Conservation (phyloP, 352 stramenopile genomes). For the Phytophthora megakarya region DNA sequence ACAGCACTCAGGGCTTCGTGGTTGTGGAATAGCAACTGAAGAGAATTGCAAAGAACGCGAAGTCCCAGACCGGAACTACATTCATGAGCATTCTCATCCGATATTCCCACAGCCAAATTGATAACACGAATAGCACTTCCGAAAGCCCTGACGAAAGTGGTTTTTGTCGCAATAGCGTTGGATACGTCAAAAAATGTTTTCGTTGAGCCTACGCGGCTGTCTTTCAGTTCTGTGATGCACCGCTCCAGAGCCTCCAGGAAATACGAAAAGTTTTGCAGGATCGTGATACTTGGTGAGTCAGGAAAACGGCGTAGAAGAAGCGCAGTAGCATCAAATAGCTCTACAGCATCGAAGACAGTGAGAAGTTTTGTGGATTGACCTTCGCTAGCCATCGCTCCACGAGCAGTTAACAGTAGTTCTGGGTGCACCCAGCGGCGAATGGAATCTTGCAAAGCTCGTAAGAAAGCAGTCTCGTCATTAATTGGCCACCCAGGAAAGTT, state of each 20-base stretch:
- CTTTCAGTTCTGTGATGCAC: slow-evolving; percentile 77
- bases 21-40: slow-evolving; percentile 81
- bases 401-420: slow-evolving; percentile 44
- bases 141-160: slow-evolving; percentile 67
- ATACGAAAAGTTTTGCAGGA: slow-evolving; percentile 67
- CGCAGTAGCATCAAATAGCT: slow-evolving; percentile 73
- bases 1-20: slow-evolving; percentile 57
- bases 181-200: slow-evolving; percentile 60
- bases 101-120: slow-evolving; percentile 73
- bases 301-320: slow-evolving; percentile 78
- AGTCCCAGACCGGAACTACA: slow-evolving; percentile 77
- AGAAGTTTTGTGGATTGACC: slow-evolving; percentile 65
- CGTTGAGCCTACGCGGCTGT: slow-evolving; percentile 45
- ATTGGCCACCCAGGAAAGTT: slow-evolving; percentile 90
- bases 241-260: slow-evolving; percentile 80
- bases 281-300: slow-evolving; percentile 63
- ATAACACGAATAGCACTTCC: slow-evolving; percentile 77
- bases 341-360: slow-evolving; percentile 69
- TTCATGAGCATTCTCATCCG: slow-evolving; percentile 75
- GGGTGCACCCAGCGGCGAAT: slow-evolving; percentile 82
- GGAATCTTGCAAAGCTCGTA: slow-evolving; percentile 74
- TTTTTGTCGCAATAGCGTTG: slow-evolving; percentile 63
- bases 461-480: slow-evolving; percentile 80
- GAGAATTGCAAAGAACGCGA: slow-evolving; percentile 71
- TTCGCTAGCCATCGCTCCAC: slow-evolving; percentile 48